A percentile compares a stretch with the other conserved stretches of the same genome.
phyloP scores from a whole-genome alignment of 2,329 filamentous ascomycete genomes.

The Pseudonectria buxi region DNA sequence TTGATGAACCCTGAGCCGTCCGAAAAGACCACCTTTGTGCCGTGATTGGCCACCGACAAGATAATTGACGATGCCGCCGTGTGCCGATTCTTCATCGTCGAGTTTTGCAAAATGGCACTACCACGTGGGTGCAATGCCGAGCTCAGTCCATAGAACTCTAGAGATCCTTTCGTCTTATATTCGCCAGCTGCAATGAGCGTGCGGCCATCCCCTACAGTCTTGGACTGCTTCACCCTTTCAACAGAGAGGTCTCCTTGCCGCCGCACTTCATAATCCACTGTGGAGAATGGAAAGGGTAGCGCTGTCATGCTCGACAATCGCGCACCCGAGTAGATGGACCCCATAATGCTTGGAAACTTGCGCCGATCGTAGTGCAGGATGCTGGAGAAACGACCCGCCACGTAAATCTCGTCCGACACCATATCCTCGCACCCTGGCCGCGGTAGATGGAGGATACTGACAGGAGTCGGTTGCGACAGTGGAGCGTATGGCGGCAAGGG shows the following conservation, averaged over 20 bases:
- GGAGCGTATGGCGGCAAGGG: constrained; percentile 57
- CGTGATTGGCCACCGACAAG: constrained; percentile 74
- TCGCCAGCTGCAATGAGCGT: constrained; percentile 79
- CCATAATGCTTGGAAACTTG: constrained; percentile 70
- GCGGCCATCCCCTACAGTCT: constrained; percentile 45
- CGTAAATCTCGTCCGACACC: constrained; percentile 73
- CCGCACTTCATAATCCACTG: constrained; percentile 53
- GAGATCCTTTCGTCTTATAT: constrained; percentile 83
- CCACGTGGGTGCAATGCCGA: constrained; percentile 22
- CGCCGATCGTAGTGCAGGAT: constrained; percentile 86
- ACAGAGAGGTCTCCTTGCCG: constrained; percentile 48
- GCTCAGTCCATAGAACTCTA: constrained; percentile 73
- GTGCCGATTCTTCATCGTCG: constrained; percentile 69
- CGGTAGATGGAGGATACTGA: constrained; percentile 75
- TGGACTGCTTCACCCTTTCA: constrained; percentile 47
- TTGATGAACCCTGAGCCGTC: constrained; percentile 79
- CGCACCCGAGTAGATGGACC: constrained; percentile 78
- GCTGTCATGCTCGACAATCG: constrained; percentile 67
- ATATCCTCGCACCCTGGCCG: constrained; percentile 43
- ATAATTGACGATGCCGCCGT: constrained; percentile 75
- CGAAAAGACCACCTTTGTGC: constrained; percentile 72
- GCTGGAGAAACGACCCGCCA: constrained; percentile 81
- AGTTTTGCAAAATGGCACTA: constrained; percentile 31
- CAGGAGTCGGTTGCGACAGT: constrained; percentile 71
- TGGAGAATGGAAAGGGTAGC: constrained; percentile 61